Conservation (phyloP, 2,329 filamentous ascomycete species). For the Atkinsonella hypoxylon region DNA sequence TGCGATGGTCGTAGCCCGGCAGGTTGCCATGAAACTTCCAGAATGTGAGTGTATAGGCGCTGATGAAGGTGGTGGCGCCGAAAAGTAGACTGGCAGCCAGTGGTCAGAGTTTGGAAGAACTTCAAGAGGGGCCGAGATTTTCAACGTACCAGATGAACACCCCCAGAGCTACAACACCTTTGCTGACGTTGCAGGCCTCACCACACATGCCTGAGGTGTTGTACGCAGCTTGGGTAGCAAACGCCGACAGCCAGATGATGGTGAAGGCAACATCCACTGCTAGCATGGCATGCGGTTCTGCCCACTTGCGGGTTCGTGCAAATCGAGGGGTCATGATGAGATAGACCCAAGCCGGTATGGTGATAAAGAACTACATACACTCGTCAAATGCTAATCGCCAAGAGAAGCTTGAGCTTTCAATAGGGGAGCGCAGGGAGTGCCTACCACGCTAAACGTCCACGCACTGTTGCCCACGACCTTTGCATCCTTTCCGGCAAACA, state of each 20-base stretch:
- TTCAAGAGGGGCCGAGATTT: not conserved
- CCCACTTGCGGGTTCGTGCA: slow-evolving; percentile 47
- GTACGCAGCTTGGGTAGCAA: slow-evolving; percentile 52
- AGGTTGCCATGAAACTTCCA: slow-evolving; percentile 49
- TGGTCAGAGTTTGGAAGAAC: not conserved
- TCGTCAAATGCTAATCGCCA: not conserved
- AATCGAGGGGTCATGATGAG: slow-evolving; percentile 53
- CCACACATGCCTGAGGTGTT: slow-evolving; percentile 45
- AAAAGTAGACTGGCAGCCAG: slow-evolving; percentile 39
- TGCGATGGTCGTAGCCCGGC: slow-evolving; percentile 45
- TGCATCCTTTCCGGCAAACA: slow-evolving; percentile 38
- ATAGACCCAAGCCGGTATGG: slow-evolving; percentile 52
- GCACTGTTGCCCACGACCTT: slow-evolving; percentile 44
- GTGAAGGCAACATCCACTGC: slow-evolving; percentile 44
- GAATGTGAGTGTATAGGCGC: slow-evolving; percentile 48
- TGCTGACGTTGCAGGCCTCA: slow-evolving; percentile 46
- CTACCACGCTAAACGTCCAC: slow-evolving; percentile 53
- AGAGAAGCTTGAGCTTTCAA: not conserved
- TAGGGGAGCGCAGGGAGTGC: slow-evolving; percentile 13
- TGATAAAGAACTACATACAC: slow-evolving; percentile 46
- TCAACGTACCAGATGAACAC: slow-evolving; percentile 48
- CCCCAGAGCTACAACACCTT: slow-evolving; percentile 48
- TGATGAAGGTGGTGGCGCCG: slow-evolving; percentile 39
- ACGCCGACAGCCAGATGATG: slow-evolving; percentile 55
- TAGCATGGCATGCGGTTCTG: slow-evolving; percentile 50